These are phyloP conservation scores for Emydomyces testavorans DNA, from an alignment of 2,329 filamentous ascomycete species.

Conservation along the genomic window DNA sequence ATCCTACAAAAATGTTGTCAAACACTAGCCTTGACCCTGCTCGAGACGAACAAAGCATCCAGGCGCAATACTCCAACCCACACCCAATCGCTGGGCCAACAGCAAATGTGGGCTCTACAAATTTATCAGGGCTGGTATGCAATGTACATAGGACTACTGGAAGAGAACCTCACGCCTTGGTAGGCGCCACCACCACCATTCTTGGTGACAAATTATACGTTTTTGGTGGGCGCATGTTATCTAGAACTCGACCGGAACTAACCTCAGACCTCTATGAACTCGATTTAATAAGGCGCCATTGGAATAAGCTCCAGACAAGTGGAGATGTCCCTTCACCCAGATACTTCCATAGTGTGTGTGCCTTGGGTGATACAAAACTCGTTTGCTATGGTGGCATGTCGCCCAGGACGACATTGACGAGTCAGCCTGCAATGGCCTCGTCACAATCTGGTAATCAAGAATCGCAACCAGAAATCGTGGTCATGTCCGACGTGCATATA, in stretches of 20 bases:
- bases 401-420: conserved; percentile 47
- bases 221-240: conserved; percentile 82
- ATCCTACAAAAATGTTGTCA: conserved; percentile 1
- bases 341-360: conserved; percentile 95
- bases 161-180: conserved; percentile 76
- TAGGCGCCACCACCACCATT: conserved; percentile 90
- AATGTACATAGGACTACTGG: conserved; percentile 75
- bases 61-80: conserved; percentile 1
- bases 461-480: conserved; percentile 72
- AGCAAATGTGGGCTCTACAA: conserved; percentile 26
- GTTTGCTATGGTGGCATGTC: conserved; percentile 99
- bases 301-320: conserved; percentile 74
- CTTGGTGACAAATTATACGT: conserved; percentile 93
- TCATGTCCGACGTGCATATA: conserved; percentile 97
- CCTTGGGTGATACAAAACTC: conserved; percentile 85
- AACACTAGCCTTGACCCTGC: neutral
- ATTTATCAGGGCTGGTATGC: conserved; percentile 55
- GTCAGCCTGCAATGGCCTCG: conserved; percentile 35
- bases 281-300: conserved; percentile 80
- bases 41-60: neutral
- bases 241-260: conserved; percentile 68
- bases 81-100: neutral
- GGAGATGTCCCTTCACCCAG: conserved; percentile 82
- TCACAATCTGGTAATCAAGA: conserved; percentile 42
- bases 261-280: conserved; percentile 89